Conservation (phyloP, 1,139 yeast genomes). For the Nakaseomyces bracarensis region DNA sequence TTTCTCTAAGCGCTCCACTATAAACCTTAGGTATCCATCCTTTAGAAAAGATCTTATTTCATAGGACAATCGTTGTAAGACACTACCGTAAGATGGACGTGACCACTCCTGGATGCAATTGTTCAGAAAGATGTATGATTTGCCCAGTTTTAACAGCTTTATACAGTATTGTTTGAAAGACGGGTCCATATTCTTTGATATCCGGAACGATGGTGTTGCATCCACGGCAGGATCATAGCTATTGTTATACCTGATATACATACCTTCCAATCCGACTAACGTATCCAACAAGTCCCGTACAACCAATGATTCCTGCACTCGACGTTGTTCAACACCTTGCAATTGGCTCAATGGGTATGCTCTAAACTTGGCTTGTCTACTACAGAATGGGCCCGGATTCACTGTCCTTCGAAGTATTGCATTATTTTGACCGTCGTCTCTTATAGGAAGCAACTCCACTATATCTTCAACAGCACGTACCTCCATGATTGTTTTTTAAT, state of each 20-base stretch:
- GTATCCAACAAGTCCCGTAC: constrained; percentile 63
- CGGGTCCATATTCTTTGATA: constrained; percentile 65
- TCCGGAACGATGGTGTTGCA: constrained; percentile 53
- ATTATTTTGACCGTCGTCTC: neutral
- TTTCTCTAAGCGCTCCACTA: constrained; percentile 45
- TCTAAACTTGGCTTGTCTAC: constrained; percentile 31
- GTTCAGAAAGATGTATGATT: constrained; percentile 47
- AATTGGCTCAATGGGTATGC: constrained; percentile 37
- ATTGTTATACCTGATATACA: constrained; percentile 61
- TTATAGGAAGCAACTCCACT: constrained; percentile 9
- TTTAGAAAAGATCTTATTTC: constrained; percentile 46
- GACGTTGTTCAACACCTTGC: constrained; percentile 32
- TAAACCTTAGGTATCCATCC: constrained; percentile 39
- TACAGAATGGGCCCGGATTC: constrained; percentile 32
- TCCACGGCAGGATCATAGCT: constrained; percentile 41
- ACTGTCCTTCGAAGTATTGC: constrained; percentile 23
- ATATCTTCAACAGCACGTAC: constrained; percentile 13
- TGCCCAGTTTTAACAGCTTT: constrained; percentile 54
- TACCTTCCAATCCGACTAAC: constrained; percentile 72
- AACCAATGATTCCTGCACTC: constrained; percentile 63
- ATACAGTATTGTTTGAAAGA: constrained; percentile 67
- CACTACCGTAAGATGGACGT: constrained; percentile 55
- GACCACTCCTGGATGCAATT: constrained; percentile 50
- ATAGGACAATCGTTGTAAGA: constrained; percentile 64
- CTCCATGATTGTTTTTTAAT: constrained; percentile 10